Conservation (phyloP, 1,284 basidiomycete genomes). For the Testicularia cyperi region DNA sequence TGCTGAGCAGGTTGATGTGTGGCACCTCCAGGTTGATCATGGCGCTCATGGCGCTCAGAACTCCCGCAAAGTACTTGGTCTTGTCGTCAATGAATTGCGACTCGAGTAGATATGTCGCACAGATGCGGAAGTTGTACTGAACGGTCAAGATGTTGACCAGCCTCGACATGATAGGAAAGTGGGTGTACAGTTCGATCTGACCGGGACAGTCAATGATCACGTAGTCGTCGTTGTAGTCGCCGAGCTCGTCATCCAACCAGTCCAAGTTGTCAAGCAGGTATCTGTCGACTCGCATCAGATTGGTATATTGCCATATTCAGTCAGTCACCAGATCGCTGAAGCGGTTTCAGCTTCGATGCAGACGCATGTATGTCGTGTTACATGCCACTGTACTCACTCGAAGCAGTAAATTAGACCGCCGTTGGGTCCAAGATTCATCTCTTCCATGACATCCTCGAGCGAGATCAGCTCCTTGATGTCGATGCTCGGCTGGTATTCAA, state of each 20-base stretch:
- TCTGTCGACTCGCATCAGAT: too few relatives aligned
- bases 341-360: too few relatives aligned
- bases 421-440: slow-evolving; percentile 93
- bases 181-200: slow-evolving; percentile 98
- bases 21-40: slow-evolving; percentile 98
- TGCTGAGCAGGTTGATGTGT: slow-evolving; percentile 97
- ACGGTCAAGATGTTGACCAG: slow-evolving; percentile 69
- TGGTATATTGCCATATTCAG: too few relatives aligned
- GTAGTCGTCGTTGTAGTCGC: slow-evolving; percentile 89
- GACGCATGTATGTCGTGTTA: too few relatives aligned
- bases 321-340: too few relatives aligned
- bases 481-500: slow-evolving; percentile 88
- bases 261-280: slow-evolving; percentile 96
- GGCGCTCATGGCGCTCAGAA: slow-evolving; percentile 94
- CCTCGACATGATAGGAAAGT: slow-evolving; percentile 90
- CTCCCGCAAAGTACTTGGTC: slow-evolving; percentile 98
- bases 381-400: slow-evolving; percentile 92
- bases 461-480: slow-evolving; percentile 93
- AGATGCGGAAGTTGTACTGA: slow-evolving; percentile 56
- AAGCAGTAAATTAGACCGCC: slow-evolving; percentile 98
- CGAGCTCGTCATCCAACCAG: slow-evolving; percentile 97
- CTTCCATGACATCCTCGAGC: slow-evolving; percentile 93
- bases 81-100: slow-evolving; percentile 77
- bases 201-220: slow-evolving; percentile 97
- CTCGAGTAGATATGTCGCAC: slow-evolving; percentile 78